A percentile compares a stretch with the other conserved stretches of the same genome.
Conservation (phyloP, 345 rosid species). For the Brassica napus region DNA sequence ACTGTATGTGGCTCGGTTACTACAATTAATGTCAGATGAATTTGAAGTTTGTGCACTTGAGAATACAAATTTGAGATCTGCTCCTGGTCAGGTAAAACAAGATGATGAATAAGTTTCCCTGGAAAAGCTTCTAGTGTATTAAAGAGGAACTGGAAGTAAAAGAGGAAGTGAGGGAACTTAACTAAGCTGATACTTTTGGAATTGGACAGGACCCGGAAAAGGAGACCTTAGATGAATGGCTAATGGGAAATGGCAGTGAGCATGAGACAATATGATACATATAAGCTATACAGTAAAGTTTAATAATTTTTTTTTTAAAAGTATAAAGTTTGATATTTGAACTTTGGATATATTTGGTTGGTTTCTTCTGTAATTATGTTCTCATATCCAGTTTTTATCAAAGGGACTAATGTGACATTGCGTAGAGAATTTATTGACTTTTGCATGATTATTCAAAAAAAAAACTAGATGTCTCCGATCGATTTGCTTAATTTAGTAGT, state of each 20-base stretch:
- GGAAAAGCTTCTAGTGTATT: conserved; percentile 2
- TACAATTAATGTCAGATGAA: conserved; percentile 15
- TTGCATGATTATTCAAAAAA: neutral
- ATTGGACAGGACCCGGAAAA: conserved; percentile 14
- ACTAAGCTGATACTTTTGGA: conserved; percentile 6
- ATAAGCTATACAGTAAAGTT: neutral
- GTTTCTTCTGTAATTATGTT: neutral
- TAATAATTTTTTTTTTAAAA: neutral
- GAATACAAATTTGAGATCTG: conserved; percentile 13
- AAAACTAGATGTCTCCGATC: neutral
- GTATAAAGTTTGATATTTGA: neutral
- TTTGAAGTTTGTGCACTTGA: conserved; percentile 52
- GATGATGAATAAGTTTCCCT: conserved; percentile 31
- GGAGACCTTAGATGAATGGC: conserved; percentile 5
- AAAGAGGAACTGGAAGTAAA: conserved; percentile 19
- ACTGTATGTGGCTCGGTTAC: conserved; percentile 36
- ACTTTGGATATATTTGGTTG: conserved; percentile 2
- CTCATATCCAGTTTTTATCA: neutral
- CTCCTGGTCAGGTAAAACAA: conserved; percentile 15
- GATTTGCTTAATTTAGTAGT: neutral
- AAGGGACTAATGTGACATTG: neutral
- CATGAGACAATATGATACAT: no score
- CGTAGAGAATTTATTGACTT: conserved; percentile 3
- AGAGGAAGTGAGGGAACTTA: conserved; percentile 1
- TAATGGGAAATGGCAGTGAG: neutral